These are phyloP conservation scores for Garcia nutans DNA, from an alignment of 345 rosid genomes.

Conservation along the genomic window DNA sequence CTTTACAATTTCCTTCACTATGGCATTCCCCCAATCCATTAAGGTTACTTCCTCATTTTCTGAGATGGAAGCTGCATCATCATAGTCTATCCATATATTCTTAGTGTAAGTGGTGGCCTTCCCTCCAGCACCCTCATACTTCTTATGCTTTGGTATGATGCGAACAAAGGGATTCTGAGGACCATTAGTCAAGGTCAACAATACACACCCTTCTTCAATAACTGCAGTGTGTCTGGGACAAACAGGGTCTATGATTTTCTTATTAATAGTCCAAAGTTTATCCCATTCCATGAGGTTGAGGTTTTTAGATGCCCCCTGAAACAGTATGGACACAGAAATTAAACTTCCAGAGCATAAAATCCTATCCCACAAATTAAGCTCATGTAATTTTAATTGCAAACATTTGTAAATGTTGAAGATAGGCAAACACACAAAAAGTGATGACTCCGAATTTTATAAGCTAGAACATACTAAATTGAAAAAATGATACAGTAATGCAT, in stretches of 20 bases:
- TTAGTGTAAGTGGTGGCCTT: slow-evolving; percentile 80
- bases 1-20: slow-evolving; percentile 62
- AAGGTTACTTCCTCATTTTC: slow-evolving; percentile 78
- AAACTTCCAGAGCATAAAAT: neutral
- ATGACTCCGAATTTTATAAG: neutral
- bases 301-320: slow-evolving; percentile 90
- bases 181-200: slow-evolving; percentile 60
- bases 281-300: slow-evolving; percentile 99
- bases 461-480: neutral
- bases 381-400: neutral
- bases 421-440: neutral
- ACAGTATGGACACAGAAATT: slow-evolving; percentile 12
- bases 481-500: neutral
- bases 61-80: slow-evolving; percentile 65
- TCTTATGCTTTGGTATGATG: slow-evolving; percentile 80
- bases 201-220: slow-evolving; percentile 52
- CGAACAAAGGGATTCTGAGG: slow-evolving; percentile 72
- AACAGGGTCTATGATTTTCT: slow-evolving; percentile 89
- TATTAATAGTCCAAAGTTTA: slow-evolving; percentile 92
- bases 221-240: slow-evolving; percentile 97
- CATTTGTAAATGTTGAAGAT: neutral
- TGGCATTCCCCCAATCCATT: slow-evolving; percentile 95
- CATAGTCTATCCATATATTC: slow-evolving; percentile 77
- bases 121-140: slow-evolving; percentile 89
- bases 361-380: neutral